A percentile compares a stretch with the other conserved stretches of the same genome.
phyloP scores from a whole-genome alignment of 352 stramenopile genomes.

The Pythium brassicae region DNA sequence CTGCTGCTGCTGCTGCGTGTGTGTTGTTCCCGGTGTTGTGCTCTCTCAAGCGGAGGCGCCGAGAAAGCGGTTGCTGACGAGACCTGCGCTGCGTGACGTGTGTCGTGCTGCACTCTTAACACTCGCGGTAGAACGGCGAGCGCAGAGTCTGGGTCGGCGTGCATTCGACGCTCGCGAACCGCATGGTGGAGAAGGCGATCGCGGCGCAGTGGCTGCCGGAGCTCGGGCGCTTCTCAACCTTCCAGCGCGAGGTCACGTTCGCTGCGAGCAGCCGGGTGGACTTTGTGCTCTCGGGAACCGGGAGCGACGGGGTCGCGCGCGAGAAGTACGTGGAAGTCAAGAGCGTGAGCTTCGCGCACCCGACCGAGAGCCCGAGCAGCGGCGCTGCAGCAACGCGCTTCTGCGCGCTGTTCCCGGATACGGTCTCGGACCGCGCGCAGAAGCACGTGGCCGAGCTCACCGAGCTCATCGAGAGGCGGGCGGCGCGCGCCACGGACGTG shows the following conservation, averaged over 20 bases:
- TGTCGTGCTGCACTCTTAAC: not conserved
- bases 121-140: slow-evolving; percentile 51
- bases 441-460: slow-evolving; percentile 79
- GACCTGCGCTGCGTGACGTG: not conserved
- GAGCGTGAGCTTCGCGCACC: slow-evolving; percentile 63
- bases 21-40: no score
- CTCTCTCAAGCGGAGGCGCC: no score
- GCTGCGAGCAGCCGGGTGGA: slow-evolving; percentile 81
- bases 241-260: slow-evolving; percentile 75
- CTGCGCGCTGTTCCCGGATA: slow-evolving; percentile 78
- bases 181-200: slow-evolving; percentile 73
- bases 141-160: slow-evolving; percentile 71
- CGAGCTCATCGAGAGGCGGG: slow-evolving; percentile 34
- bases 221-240: slow-evolving; percentile 43
- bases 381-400: not conserved
- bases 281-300: slow-evolving; percentile 54
- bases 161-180: slow-evolving; percentile 72
- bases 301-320: slow-evolving; percentile 23
- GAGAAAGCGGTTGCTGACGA: not conserved
- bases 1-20: not conserved
- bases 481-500: slow-evolving; percentile 8
- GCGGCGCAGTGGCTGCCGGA: slow-evolving; percentile 56
- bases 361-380: slow-evolving; percentile 4
- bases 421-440: slow-evolving; percentile 60
- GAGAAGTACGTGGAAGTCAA: slow-evolving; percentile 85